A percentile compares a stretch with the other conserved stretches of the same genome.
Evolutionary conservation across 345 rosid genomes (phyloP).

Genomic region (Aquilaria sinensis): DNA sequence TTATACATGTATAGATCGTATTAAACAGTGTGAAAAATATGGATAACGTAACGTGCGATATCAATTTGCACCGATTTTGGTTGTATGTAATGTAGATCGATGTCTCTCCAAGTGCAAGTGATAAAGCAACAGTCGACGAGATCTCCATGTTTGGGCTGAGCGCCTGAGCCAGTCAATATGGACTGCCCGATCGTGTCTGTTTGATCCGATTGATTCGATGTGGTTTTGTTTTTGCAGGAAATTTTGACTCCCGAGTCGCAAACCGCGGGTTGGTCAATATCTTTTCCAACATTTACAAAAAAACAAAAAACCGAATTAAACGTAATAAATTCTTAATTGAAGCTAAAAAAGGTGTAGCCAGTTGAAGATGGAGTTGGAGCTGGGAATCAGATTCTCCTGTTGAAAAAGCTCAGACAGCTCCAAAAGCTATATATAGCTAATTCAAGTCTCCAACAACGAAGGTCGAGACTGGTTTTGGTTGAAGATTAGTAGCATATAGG

Average conservation of each 20-base stretch:
- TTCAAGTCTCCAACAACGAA: conserved; percentile 4
- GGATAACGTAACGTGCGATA: neutral
- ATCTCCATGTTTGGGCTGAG: conserved; percentile 18
- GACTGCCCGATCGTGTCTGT: conserved; percentile 10
- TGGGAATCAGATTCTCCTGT: conserved; percentile 30
- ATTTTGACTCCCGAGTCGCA: neutral
- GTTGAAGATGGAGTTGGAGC: conserved; percentile 6
- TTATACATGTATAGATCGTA: too few relatives aligned
- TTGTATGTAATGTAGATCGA: neutral
- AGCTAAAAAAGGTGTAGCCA: neutral
- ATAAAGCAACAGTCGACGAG: conserved; percentile 12
- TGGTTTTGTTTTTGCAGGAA: conserved; percentile 9
- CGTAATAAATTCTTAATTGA: neutral
- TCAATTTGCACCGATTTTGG: conserved; percentile 15
- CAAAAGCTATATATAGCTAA: neutral
- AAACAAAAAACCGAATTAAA: neutral
- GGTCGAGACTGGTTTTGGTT: neutral
- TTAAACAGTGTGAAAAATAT: neutral
- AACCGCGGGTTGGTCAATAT: neutral
- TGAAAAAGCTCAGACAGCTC: conserved; percentile 1
- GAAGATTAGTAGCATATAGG: conserved; percentile 5
- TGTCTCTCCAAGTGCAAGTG: conserved; percentile 4
- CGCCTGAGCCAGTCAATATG: conserved; percentile 21
- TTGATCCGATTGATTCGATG: neutral
- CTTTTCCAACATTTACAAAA: conserved; percentile 9